Base-by-base conservation (phyloP, 148 eudicot species). In the Camellia lanceoleosa region DNA sequence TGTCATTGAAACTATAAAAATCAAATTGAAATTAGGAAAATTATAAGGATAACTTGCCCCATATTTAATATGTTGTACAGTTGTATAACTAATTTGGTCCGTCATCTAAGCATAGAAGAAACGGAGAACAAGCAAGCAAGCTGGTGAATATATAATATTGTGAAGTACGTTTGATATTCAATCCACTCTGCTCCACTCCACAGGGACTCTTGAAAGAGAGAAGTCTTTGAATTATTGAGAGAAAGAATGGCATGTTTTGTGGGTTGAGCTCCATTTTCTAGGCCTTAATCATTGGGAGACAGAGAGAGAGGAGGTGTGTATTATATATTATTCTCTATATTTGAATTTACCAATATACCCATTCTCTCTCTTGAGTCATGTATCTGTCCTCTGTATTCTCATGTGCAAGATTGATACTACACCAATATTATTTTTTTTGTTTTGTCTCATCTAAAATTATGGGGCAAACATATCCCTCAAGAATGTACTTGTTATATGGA, bases 191-290 rank as follows among this genome's bases (percentile, higher is more conserved):
- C 38, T 30, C 38, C 38, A 43, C 38, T 54, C 68, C 78, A 49
- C 51, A 77, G 71, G 20, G 5, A 7, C 1, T 30, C 38, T 1
- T 1, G 38, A 30, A 30, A 30, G 38, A 12, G 20, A 20, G 12
- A 30, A 30, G 13, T 43, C 62, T 51, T 10, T 55, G 65, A 74
- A 58, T 73, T 74, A 74, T 59, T 74, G 77, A 59, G 77, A 56
- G 77, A 56, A 74, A 52, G 71, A 14, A 66, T 64, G 72, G 73
- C 82, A 64, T 80, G 82, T 66, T 64, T 80, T 52, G 71, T 73
- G 75, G 75, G 82, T 73, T 80, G 78, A 80, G 72, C 78, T 73
- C 78, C 82, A 38, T 71, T 74, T 73, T 80, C 78, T 55, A 54
- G 78, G 78, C 41, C 52, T 52, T n/a, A 80, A 80, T 80, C 82